Evolutionary conservation across 768 basidiomycete species (phyloP), one percentile per base, ranked within the genome.

Genomic region (Amanita pallidorosea): DNA sequence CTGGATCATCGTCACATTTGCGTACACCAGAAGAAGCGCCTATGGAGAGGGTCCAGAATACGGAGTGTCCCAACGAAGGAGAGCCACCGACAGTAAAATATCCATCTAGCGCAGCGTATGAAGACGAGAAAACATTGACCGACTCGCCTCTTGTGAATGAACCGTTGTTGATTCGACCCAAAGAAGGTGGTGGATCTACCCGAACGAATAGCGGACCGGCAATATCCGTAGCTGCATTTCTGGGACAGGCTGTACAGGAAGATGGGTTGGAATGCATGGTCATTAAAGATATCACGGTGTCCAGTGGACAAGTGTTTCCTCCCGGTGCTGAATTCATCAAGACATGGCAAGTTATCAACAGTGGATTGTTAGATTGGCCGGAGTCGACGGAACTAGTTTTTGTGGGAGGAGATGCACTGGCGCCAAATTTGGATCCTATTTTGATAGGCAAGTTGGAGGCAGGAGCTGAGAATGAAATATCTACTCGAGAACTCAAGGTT

Each of bases 321-420:
- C 81, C 87, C 6, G 89, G 89, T 31, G 87, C 86, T 0, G 86
- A 87, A 61, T 93, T 92, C 58, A 76, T 89, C 50, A 92, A 91
- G 65, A 80, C 79, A 18, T 93, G 89, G 89, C 70, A 73, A 51
- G 74, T 91, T 70, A 54, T 71, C 27, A 93, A 93, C 58, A 75
- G 75, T 56, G 82, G 88, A 13, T 59, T 57, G 12, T 49, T 62
- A 5, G 72, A 79, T 17, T 92, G 88, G 88, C 85, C 85, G 1
- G 71, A 75, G 23, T 65, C 68, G 11, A 88, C 88, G 0, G 73
- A 80, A 58, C 64, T 92, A 15, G 73, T 76, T 8, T 90, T 81
- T 57, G 78, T 85, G 41, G 85, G 80, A 7, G 89, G 89, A 15
- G 79, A 81, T 35, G 65, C 70, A n/a, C 69, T 89, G 49, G 54